These are phyloP conservation scores for Eucalyptus marginata DNA, from an alignment of 345 rosid genomes.

Conservation along the genomic window DNA sequence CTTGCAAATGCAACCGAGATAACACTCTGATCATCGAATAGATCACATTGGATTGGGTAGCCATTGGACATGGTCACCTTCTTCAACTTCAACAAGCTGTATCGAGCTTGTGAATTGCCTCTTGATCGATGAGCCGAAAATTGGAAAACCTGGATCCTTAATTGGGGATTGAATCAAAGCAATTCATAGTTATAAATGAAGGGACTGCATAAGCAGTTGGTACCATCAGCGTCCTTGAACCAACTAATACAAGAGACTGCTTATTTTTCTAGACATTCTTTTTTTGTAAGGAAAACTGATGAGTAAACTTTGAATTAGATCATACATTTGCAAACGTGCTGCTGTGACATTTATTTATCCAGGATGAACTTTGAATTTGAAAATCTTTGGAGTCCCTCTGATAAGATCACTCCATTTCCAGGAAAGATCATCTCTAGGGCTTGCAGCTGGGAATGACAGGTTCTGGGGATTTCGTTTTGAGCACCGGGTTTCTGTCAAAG, in stretches of 20 bases:
- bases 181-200: not conserved
- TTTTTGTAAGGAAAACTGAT: not conserved
- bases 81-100: constrained; percentile 43
- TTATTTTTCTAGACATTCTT: not conserved
- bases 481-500: constrained; percentile 55
- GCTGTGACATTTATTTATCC: not conserved
- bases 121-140: constrained; percentile 20
- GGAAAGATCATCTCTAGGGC: not conserved
- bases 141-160: constrained; percentile 15
- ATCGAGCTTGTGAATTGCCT: constrained; percentile 42
- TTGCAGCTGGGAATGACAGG: not conserved
- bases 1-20: not conserved
- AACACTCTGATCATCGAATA: not conserved
- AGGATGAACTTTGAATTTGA: not conserved
- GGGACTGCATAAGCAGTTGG: not conserved
- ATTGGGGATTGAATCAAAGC: constrained; percentile 17
- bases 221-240: not conserved
- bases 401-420: not conserved
- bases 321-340: not conserved
- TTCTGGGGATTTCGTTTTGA: constrained; percentile 16
- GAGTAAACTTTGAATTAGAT: not conserved
- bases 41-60: constrained; percentile 3
- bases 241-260: not conserved
- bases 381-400: not conserved
- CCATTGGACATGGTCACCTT: constrained; percentile 50